Evolutionary conservation across 177 flowering plant species (phyloP).

Genomic region (Vitis hybrid): DNA sequence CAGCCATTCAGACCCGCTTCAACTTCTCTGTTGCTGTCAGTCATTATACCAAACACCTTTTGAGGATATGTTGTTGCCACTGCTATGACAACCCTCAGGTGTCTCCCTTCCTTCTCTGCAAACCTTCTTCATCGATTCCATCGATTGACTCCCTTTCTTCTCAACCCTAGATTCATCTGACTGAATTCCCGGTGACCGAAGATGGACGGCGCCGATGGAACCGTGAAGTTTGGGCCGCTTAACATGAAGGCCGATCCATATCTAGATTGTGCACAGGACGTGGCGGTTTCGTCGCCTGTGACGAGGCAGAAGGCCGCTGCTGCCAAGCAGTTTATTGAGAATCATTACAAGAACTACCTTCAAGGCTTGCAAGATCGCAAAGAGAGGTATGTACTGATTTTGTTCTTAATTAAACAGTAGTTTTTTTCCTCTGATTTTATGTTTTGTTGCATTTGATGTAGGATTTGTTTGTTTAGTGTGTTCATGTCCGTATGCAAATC

Average conservation of each 20-base stretch:
- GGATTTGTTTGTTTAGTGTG: not conserved
- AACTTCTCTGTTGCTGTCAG: too few species aligned
- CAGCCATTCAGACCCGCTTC: too few species aligned
- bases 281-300: constrained; percentile 80
- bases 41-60: too few species aligned
- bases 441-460: not conserved
- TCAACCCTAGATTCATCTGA: not conserved
- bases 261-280: constrained; percentile 44
- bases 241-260: constrained; percentile 43
- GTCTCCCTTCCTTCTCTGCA: not conserved
- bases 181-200: not conserved
- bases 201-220: constrained; percentile 49
- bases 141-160: not conserved
- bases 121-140: not conserved
- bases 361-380: constrained; percentile 87
- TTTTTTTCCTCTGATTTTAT: not conserved
- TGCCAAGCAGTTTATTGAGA: constrained; percentile 91
- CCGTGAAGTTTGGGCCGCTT: constrained; percentile 42
- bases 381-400: constrained; percentile 52
- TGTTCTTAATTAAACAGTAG: not conserved
- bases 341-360: constrained; percentile 79
- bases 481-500: too few species aligned
- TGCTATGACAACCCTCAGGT: too few species aligned
- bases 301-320: constrained; percentile 90
- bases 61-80: too few species aligned